Base-by-base conservation (phyloP, 768 basidiomycete genomes). In the Pisolithus tinctorius region DNA sequence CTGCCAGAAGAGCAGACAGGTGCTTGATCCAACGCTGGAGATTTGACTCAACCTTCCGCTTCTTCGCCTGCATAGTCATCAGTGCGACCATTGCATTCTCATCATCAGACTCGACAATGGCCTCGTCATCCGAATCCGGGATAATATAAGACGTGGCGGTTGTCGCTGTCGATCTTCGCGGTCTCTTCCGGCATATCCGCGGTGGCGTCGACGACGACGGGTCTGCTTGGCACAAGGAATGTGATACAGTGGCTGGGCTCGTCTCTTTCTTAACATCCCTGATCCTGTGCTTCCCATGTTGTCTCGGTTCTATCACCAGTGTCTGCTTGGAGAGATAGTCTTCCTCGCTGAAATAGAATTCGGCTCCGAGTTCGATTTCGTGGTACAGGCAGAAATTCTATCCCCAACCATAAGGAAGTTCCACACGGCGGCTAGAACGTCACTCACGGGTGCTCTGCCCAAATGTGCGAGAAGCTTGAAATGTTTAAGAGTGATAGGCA, bases 401-500 rank as follows among this genome's bases (percentile, higher is more conserved):
- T 1, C 4, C 13, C 11, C 34, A 47, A 23, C 1, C 43, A 39
- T 42, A 53, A 26, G 7, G 1, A 45, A 50, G 50, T 48, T 17
- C 17, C 23, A 46, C 27, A 20, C 4, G 11, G 31, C 31, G 39
- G 34, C 6, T 4, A 37, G n/a, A 14, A 23, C 34, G 23, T n/a
- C 48, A 65, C 84, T 59, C 60, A 84, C 84, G 8, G 83, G 79
- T 27, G 74, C 67, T 53, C 74, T 74, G 17, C 85, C 86, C 16
- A 90, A 67, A 41, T 75, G 78, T 4, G 86, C 86, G 44, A 90
- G 73, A n/a, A 84, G 60, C 61, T 81, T 78, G 69, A 90, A 90
- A 59, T 88, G 86, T 59, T 86, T 82, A 47, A 90, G 68, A 5
- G 87, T 89, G 30, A 88, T 61, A 20, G 87, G 88, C 26, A 88